Evolutionary conservation across 495 filamentous ascomycete genomes (phyloP).

Genomic region (Staphylotrichum tortipilum): DNA sequence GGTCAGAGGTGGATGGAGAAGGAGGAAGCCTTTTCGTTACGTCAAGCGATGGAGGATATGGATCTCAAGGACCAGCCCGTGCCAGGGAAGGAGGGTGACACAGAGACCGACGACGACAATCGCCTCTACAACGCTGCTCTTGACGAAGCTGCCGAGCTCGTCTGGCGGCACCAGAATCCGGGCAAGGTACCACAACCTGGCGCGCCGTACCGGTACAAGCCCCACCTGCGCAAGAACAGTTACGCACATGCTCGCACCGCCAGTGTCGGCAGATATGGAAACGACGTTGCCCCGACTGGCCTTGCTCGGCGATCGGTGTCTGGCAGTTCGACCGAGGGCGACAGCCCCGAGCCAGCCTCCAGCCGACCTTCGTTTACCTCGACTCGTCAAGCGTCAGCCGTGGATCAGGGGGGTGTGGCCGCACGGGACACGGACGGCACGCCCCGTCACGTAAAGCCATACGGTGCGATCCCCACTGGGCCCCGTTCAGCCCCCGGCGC

Average conservation of each 20-base stretch:
- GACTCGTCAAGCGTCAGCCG: conserved; percentile 14
- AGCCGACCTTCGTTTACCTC: conserved; percentile 25
- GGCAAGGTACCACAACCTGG: conserved; percentile 47
- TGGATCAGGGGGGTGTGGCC: conserved; percentile 14
- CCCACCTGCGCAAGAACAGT: conserved; percentile 52
- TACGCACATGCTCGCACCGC: conserved; percentile 54
- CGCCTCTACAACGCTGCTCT: conserved; percentile 67
- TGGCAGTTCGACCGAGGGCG: conserved; percentile 41
- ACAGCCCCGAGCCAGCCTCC: conserved; percentile 14
- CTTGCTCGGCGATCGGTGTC: conserved; percentile 44
- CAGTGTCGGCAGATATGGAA: conserved; percentile 45
- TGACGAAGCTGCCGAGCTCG: conserved; percentile 78
- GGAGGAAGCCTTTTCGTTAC: conserved; percentile 68
- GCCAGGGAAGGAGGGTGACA: conserved; percentile 13
- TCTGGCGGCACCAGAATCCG: conserved; percentile 71
- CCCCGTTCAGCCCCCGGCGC: conserved; percentile 17
- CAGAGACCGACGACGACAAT: conserved; percentile 50
- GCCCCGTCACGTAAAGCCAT: conserved; percentile 21
- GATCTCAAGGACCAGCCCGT: conserved; percentile 27
- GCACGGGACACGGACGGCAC: conserved; percentile 14
- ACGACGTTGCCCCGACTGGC: conserved; percentile 38
- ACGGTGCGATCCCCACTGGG: conserved; percentile 18
- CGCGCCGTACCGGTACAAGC: conserved; percentile 55
- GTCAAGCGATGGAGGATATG: conserved; percentile 74
- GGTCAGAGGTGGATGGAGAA: conserved; percentile 78